Evolutionary conservation across 345 rosid genomes (phyloP).

Genomic region (Corymbia maculata): DNA sequence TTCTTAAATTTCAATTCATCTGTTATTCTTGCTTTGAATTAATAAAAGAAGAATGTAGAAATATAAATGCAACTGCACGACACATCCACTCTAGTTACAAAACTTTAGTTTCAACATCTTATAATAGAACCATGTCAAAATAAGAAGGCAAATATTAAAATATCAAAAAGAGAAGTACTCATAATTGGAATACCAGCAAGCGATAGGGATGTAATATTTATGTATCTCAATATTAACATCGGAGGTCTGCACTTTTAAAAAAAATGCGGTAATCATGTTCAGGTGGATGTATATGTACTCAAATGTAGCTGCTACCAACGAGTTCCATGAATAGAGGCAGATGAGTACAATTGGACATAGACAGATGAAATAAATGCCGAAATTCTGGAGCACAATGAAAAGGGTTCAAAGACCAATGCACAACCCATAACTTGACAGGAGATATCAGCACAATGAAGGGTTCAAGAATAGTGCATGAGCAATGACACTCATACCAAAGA

Average conservation of each 20-base stretch:
- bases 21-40: neutral
- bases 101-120: neutral
- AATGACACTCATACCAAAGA: neutral
- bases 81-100: neutral
- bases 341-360: neutral
- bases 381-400: neutral
- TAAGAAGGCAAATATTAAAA: neutral
- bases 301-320: neutral
- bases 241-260: neutral
- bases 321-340: neutral
- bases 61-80: neutral
- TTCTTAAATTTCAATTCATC: neutral
- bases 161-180: neutral
- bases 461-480: neutral
- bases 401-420: neutral
- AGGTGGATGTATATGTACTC: neutral
- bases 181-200: neutral
- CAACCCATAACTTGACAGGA: too few species aligned
- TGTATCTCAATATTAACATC: neutral
- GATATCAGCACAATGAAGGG: too few species aligned
- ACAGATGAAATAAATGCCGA: neutral
- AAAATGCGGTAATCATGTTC: neutral
- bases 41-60: neutral
- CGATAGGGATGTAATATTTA: neutral
- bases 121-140: neutral